Conservation (phyloP, 176 grass and related monocot genomes). For the Musa schizocarpa region DNA sequence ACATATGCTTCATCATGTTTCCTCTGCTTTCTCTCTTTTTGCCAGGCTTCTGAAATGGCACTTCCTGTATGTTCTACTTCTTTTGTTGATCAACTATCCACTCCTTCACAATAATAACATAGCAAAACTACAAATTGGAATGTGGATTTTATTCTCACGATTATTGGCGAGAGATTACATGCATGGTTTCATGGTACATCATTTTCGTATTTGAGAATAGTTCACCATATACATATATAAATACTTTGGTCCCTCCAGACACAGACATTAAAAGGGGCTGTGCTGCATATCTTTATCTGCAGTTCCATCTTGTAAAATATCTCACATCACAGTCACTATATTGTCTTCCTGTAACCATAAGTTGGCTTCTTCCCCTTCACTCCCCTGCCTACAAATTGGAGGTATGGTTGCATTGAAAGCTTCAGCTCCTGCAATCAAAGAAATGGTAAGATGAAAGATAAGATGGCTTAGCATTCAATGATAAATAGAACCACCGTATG, state of each 20-base stretch:
- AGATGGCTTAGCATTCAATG: not conserved
- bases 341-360: conserved; percentile 50
- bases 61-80: no score
- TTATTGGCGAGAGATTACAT: no score
- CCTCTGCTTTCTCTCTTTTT: no score
- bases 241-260: not conserved
- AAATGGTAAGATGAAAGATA: not conserved
- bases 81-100: no score
- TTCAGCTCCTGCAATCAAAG: conserved; percentile 32
- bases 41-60: no score
- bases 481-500: not conserved
- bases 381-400: conserved; percentile 70
- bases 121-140: no score
- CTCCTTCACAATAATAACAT: no score
- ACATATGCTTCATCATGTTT: no score
- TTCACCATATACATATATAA: not conserved
- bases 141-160: no score
- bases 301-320: no score
- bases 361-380: conserved; percentile 61
- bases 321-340: conserved; percentile 28
- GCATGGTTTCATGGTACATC: no score
- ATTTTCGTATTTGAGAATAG: no score
- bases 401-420: conserved; percentile 27
- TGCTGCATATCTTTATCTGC: not conserved
- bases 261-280: not conserved